Evolutionary conservation across 495 filamentous ascomycete genomes (phyloP).

Genomic region (Thermochaetoides thermophila): DNA sequence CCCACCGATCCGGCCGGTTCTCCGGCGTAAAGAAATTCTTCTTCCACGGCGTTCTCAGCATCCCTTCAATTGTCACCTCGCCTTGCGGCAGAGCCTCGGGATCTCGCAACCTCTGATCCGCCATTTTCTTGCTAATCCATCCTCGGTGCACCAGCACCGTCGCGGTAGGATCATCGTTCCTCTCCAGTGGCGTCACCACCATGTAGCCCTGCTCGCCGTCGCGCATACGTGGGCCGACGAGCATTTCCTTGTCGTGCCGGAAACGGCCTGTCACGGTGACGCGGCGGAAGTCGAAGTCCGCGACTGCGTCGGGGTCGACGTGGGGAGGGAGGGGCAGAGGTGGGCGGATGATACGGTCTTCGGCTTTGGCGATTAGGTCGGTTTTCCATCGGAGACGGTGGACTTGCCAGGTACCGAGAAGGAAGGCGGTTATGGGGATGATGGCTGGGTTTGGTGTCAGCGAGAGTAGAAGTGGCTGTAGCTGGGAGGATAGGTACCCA

Average conservation of each 20-base stretch:
- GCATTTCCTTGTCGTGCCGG: conserved; percentile 87
- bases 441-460: conserved; percentile 38
- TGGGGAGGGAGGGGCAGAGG: conserved; percentile 75
- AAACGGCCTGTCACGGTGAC: conserved; percentile 61
- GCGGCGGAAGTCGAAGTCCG: conserved; percentile 84
- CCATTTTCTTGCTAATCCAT: conserved; percentile 67
- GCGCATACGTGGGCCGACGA: conserved; percentile 76
- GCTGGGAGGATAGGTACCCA: conserved; percentile 36
- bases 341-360: conserved; percentile 74
- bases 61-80: conserved; percentile 62
- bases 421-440: conserved; percentile 83
- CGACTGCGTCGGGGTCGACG: conserved; percentile 62
- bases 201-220: conserved; percentile 83
- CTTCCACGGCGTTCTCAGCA: conserved; percentile 82
- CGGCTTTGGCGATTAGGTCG: conserved; percentile 71
- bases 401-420: conserved; percentile 91
- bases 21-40: conserved; percentile 95
- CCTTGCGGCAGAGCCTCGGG: conserved; percentile 45
- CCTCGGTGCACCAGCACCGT: conserved; percentile 74
- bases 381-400: conserved; percentile 87
- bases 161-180: conserved; percentile 27
- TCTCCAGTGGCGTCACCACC: conserved; percentile 81
- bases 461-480: not conserved
- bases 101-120: conserved; percentile 43
- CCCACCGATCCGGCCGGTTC: conserved; percentile 63